Base-by-base conservation (phyloP, 148 eudicot species). In the Rhododendron henanense region DNA sequence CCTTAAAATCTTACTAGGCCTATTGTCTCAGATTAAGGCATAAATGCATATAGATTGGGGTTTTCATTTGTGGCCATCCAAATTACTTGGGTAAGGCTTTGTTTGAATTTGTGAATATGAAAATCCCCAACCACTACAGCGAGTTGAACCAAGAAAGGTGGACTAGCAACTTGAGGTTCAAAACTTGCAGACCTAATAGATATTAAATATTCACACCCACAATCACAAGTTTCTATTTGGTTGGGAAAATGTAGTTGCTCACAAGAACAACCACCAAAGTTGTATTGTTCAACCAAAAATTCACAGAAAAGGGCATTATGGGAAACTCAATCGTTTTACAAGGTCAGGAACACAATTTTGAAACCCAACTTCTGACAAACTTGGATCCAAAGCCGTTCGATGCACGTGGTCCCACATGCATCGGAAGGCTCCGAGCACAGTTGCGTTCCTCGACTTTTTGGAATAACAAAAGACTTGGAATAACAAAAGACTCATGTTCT, bases 71-170 rank as follows among this genome's bases (percentile, higher is more conserved):
- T 48, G 5, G 48, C 67, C 81, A 84, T 35, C 80, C 86, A 28
- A 51, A 69, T 23, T 5, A 35, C 31, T 71, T 48, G 67, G 75
- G 81, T 5, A 50, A 84, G 86, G 50, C 28, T 50, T 37, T 74
- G 48, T 84, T 1, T 71, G 47, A 35, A 51, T 53, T 51, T 75
- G 6, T 51, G 47, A 75, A 75, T 74, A 33, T 41, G 35, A 84
- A 76, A 50, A 74, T 51, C 44, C 21, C 5, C 19, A 83, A 47
- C 63, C 85, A 83, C 79, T 4, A 71, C 44, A 7, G 10, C 48
- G 23, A 0, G 23, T 44, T 65, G 23, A 83, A 61, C 76, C 74
- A 83, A 83, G 44, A 83, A 67, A 67, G 59, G 44, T 83, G 78
- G 78, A 83, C 28, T 41, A 69, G 23, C 8, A 41, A 14, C 76